Evolutionary conservation across 208 protist genomes (phyloP), one percentile per base, ranked within the genome.

Genomic region (Trypanosoma platydactyli): DNA sequence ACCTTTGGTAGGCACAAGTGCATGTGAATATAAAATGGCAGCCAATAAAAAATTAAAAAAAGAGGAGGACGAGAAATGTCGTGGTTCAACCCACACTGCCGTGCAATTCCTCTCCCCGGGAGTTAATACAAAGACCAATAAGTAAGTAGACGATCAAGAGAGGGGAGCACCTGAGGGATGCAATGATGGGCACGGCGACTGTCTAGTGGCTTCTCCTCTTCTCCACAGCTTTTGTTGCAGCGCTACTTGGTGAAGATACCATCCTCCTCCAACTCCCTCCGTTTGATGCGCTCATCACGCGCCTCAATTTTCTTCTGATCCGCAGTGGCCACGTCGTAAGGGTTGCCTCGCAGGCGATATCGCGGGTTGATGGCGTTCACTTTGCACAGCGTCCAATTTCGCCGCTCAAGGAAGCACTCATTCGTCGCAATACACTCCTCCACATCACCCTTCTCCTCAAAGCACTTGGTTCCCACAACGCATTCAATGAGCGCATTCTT

Each of bases 311-410:
- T 95, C 52, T 87, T 86, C 64, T 95, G 89, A 64, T 91, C 87
- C 59, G 93, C 86, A 18, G 86, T 92, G 5, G 86, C 85, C 22
- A 95, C 49, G 49, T 95, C 89, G 76, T 95, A 95, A 16, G 89
- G 89, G 49, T 95, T 95, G 53, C 89, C 89, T 9, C 89, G 86
- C 20, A 93, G 65, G 4, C 89, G 79, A 59, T 95, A 95, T 20
- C 86, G 72, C 5, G 89, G 89, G 73, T 95, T 95, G 11, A 87
- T 60, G n/a, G 89, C 84, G 54, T 95, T 95, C 74, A 92, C 82
- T 73, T 95, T 95, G 66, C 89, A 95, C 48, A 95, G 58, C 27
- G 81, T 91, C 87, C 89, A 95, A 68, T 95, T 95, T 16, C 85
- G 75, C 7, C 89, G 77, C 67, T 92, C 86, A 1, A 92, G 63